A percentile compares a stretch with the other conserved stretches of the same genome.
Evolutionary conservation across 2,329 filamentous ascomycete genomes (phyloP).

Genomic region (Calonectria henricotiae): DNA sequence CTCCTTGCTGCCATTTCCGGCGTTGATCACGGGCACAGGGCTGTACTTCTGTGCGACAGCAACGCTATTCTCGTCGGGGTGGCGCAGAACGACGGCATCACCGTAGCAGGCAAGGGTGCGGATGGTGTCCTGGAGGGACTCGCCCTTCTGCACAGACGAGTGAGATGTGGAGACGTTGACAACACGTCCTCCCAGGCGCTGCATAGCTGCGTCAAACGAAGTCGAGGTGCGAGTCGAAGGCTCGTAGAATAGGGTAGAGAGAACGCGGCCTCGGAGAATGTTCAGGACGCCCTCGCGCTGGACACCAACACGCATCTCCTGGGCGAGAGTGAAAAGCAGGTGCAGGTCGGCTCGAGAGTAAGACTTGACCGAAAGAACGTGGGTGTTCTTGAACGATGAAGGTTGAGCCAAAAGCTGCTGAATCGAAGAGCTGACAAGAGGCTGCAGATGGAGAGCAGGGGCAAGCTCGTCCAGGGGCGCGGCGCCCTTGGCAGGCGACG

Average conservation of each 20-base stretch:
- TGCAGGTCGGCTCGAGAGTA: constrained; percentile 92
- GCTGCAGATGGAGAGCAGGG: constrained; percentile 65
- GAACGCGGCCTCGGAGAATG: constrained; percentile 86
- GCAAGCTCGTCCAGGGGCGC: constrained; percentile 64
- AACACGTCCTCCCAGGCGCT: constrained; percentile 92
- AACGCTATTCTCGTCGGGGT: constrained; percentile 87
- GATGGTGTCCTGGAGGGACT: constrained; percentile 93
- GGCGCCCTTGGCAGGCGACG: constrained; percentile 47
- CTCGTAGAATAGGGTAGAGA: constrained; percentile 97
- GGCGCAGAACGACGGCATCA: constrained; percentile 95
- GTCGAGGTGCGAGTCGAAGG: constrained; percentile 95
- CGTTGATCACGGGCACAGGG: constrained; percentile 94
- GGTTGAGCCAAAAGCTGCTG: constrained; percentile 80
- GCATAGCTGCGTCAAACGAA: constrained; percentile 98
- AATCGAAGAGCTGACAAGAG: constrained; percentile 74
- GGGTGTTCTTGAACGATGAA: constrained; percentile 90
- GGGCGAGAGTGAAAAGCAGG: constrained; percentile 93
- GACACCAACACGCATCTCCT: constrained; percentile 97
- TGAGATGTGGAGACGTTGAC: constrained; percentile 86
- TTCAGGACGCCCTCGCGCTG: constrained; percentile 93
- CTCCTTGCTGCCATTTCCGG: constrained; percentile 95
- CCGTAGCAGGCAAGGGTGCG: constrained; percentile 95
- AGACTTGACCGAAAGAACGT: constrained; percentile 93
- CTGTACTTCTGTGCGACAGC: constrained; percentile 90
- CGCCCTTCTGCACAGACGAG: constrained; percentile 94